Evolutionary conservation across 495 filamentous ascomycete species (phyloP), one percentile per base, ranked within the genome.

Genomic region (Neurospora intermedia): DNA sequence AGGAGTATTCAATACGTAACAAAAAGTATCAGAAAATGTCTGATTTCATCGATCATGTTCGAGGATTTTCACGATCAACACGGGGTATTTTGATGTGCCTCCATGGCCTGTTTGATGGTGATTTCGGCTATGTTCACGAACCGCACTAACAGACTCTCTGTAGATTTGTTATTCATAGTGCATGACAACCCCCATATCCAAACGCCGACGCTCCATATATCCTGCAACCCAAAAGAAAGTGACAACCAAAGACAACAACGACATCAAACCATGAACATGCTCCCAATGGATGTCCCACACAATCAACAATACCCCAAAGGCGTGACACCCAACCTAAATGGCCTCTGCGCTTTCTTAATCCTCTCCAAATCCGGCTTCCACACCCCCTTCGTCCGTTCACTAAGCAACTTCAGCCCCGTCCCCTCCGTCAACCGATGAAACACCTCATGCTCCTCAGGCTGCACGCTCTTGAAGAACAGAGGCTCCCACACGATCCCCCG

Each of bases 401-500:
- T 59, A 9, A 73, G 59, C 46, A 82, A 73, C 73, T 71, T 62
- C 73, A 71, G 70, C 0, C 73, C 72, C 6, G 54, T 69, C 8
- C 75, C 77, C 62, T 78, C 75, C 10, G 76, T 42, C 48, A 81
- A 69, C 35, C 74, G 38, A 46, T 79, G 76, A 46, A 80, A 81
- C 4, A 78, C 75, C 3, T 69, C 69, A 41, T 79, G 74, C 31
- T 82, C 77, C 23, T 80, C 77, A 2, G 62, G 73, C 4, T 35
- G 62, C 4, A 62, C 18, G 2, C 62, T 73, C 72, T 72, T 69
- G 69, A 85, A 85, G 72, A 85, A 76, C 70, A 92, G 87, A 35
- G 90, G 84, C 76, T 92, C 88, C 78, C 86, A 87, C 78, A 89
- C 86, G 70, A 83, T 45, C 70, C 84, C 86, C 78, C 88, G 86